These are phyloP conservation scores for Plenodomus lindquistii DNA, from an alignment of 2,329 filamentous ascomycete genomes.

Conservation along the genomic window DNA sequence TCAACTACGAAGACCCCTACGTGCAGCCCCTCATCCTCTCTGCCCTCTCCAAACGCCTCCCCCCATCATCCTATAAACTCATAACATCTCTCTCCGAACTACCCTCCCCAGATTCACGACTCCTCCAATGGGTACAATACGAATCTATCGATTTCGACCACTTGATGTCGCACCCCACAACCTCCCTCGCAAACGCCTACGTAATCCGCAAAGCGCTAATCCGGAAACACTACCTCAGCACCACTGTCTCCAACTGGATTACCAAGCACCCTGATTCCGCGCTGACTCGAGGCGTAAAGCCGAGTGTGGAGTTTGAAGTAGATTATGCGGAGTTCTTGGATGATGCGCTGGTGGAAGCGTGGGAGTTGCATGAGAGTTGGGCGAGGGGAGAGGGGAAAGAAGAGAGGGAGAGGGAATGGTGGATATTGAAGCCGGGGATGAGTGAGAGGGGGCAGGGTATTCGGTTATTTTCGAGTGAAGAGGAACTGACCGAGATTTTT, in stretches of 20 bases:
- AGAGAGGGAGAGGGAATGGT: slow-evolving; percentile 71
- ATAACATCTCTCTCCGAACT: slow-evolving; percentile 57
- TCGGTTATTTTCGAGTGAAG: slow-evolving; percentile 81
- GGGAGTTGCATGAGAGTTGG: slow-evolving; percentile 80
- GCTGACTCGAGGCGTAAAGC: slow-evolving; percentile 72
- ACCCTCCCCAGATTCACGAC: slow-evolving; percentile 49
- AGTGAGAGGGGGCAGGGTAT: slow-evolving; percentile 95
- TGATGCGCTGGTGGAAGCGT: slow-evolving; percentile 87
- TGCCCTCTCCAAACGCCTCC: slow-evolving; percentile 68
- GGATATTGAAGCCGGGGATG: slow-evolving; percentile 98
- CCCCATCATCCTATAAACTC: slow-evolving; percentile 58
- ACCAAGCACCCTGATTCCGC: slow-evolving; percentile 77
- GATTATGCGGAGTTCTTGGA: slow-evolving; percentile 97
- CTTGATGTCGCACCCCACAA: slow-evolving; percentile 63
- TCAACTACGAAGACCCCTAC: slow-evolving; percentile 86
- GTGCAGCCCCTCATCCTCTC: slow-evolving; percentile 82
- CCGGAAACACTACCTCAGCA: slow-evolving; percentile 89
- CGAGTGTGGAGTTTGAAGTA: slow-evolving; percentile 84
- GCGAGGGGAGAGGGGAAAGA: slow-evolving; percentile 63
- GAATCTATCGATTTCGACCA: slow-evolving; percentile 85
- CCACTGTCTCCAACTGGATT: slow-evolving; percentile 82
- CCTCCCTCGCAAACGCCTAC: slow-evolving; percentile 81
- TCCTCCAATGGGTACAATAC: slow-evolving; percentile 84
- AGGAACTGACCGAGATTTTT: slow-evolving; percentile 83
- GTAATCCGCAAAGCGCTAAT: slow-evolving; percentile 96